A percentile compares a stretch with the other conserved stretches of the same genome.
phyloP scores from a whole-genome alignment of 1,139 yeast genomes.

The Debaryomyces psychrophilus region DNA sequence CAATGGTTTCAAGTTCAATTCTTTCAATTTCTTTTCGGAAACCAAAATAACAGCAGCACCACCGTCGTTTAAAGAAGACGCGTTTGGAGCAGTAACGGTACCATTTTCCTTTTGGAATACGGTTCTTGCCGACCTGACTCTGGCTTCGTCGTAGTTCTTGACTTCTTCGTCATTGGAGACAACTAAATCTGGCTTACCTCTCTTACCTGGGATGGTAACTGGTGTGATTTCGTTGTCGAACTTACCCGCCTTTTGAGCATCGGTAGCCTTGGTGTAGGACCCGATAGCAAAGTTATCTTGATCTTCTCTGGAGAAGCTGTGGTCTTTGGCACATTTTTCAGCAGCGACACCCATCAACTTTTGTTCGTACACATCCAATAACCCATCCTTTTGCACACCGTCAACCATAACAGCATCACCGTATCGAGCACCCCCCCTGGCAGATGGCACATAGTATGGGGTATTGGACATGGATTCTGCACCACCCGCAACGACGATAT shows the following conservation, averaged over 20 bases:
- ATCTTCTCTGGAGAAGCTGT: slow-evolving; percentile 58
- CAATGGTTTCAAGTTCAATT: slow-evolving; percentile 76
- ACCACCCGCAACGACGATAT: slow-evolving; percentile 90
- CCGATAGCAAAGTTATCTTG: slow-evolving; percentile 67
- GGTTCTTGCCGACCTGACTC: slow-evolving; percentile 75
- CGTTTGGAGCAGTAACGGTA: slow-evolving; percentile 91
- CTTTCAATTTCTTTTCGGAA: slow-evolving; percentile 74
- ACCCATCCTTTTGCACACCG: slow-evolving; percentile 84
- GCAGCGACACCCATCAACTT: slow-evolving; percentile 91
- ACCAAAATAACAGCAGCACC: slow-evolving; percentile 88
- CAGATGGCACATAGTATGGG: slow-evolving; percentile 83
- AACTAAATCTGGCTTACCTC: slow-evolving; percentile 83
- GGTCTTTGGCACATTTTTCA: slow-evolving; percentile 83
- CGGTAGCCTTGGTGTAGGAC: slow-evolving; percentile 73
- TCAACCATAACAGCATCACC: slow-evolving; percentile 77
- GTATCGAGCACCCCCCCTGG: slow-evolving; percentile 80
- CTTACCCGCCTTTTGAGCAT: slow-evolving; percentile 75
- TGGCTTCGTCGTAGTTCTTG: slow-evolving; percentile 67
- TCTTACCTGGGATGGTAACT: slow-evolving; percentile 75
- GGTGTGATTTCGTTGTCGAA: slow-evolving; percentile 79
- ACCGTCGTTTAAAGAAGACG: slow-evolving; percentile 91
- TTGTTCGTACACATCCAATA: slow-evolving; percentile 81
- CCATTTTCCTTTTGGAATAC: slow-evolving; percentile 86
- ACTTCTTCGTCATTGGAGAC: slow-evolving; percentile 72
- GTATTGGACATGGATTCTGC: slow-evolving; percentile 93